These are phyloP conservation scores for Paspalum notatum DNA, from an alignment of 176 grass and related monocot species.

Conservation along the genomic window DNA sequence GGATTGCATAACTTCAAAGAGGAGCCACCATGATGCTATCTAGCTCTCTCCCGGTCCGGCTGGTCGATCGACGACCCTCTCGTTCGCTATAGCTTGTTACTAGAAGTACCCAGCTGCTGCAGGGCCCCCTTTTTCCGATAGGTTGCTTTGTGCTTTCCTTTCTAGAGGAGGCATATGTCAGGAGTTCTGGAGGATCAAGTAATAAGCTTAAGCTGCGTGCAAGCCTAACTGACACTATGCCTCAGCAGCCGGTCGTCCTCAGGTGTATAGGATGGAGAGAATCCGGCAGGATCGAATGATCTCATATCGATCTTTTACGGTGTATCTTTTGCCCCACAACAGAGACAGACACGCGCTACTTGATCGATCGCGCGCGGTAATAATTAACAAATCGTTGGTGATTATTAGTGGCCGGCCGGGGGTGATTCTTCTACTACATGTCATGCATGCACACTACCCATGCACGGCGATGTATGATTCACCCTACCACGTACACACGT, in stretches of 20 bases:
- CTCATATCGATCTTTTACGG: no score
- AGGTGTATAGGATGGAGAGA: constrained; percentile 39
- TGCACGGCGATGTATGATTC: constrained; percentile 6
- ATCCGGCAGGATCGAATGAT: constrained; percentile 24
- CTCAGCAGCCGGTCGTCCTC: no score
- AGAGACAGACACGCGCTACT: constrained; percentile 22
- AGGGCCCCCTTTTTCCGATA: neutral
- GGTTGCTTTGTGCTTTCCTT: constrained; percentile 25
- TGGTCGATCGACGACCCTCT: no score
- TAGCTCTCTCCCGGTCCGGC: no score
- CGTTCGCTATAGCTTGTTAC: neutral
- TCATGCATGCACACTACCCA: constrained; percentile 21
- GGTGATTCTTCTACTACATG: constrained; percentile 10
- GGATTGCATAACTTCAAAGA: constrained; percentile 71
- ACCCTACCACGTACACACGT: neutral
- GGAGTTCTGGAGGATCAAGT: constrained; percentile 39
- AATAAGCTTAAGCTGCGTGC: neutral
- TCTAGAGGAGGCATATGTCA: constrained; percentile 46
- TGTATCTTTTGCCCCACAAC: neutral
- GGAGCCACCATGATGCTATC: constrained; percentile 64
- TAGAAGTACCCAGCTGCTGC: no score
- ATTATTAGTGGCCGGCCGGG: neutral
- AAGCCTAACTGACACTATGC: no score
- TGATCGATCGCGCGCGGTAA: neutral
- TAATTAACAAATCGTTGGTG: neutral